These are phyloP conservation scores for Salicornia ramosissima DNA, from an alignment of 148 eudicot genomes.

Conservation along the genomic window DNA sequence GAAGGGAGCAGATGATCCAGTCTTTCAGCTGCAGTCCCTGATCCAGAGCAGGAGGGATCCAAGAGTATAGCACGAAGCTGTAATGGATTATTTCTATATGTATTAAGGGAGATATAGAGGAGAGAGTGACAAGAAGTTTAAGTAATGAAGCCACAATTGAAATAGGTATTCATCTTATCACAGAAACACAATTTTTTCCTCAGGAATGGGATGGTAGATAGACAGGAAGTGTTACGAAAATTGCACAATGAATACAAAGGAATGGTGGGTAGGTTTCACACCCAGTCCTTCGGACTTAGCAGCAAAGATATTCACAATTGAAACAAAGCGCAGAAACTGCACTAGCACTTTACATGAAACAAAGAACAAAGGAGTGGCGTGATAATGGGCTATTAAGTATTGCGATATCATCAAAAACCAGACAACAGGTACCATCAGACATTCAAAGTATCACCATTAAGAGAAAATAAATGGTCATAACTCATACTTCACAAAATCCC, in stretches of 20 bases:
- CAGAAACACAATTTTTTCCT: background rate
- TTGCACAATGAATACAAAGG: background rate
- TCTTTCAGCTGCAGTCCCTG: slow-evolving; percentile 88
- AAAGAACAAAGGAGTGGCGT: background rate
- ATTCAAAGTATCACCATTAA: background rate
- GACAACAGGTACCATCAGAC: background rate
- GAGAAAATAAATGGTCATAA: background rate
- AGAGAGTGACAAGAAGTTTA: background rate
- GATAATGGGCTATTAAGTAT: slow-evolving; percentile 5
- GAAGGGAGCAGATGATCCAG: slow-evolving; percentile 95
- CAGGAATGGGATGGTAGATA: too few relatives aligned
- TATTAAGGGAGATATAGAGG: background rate
- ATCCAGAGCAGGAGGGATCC: slow-evolving; percentile 99
- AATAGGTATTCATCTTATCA: background rate
- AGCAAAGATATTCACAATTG: background rate
- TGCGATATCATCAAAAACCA: background rate
- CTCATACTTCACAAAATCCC: background rate
- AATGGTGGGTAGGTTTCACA: background rate
- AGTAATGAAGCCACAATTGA: background rate
- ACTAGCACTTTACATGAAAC: background rate
- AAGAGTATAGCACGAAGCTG: slow-evolving; percentile 90
- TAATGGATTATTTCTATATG: background rate
- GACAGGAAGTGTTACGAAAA: too few relatives aligned
- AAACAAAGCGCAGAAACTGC: background rate
- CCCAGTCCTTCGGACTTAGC: background rate